Evolutionary conservation across 768 basidiomycete species (phyloP), one percentile per base, ranked within the genome.

Genomic region (Mycena maculata): DNA sequence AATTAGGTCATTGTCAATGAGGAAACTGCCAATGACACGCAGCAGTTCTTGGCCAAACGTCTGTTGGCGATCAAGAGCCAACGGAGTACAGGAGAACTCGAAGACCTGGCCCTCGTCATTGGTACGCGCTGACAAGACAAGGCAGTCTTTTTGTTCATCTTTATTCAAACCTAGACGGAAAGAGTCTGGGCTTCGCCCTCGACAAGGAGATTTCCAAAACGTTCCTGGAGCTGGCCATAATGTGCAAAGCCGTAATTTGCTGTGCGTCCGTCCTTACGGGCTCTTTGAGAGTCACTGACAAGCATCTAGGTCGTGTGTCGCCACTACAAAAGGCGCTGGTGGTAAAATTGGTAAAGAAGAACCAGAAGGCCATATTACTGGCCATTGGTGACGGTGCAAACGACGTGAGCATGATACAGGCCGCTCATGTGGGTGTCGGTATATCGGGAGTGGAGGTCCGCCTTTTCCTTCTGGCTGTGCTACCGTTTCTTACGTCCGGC

Each of bases 381-480:
- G 97, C 97, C 4, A 98, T 99, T 55, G 97, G 97, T 23, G 97
- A 99, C 70, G 97, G 97, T 54, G 97, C 97, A 2, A 99, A 98
- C 77, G 97, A 99, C 77, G 97, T 99, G 72, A 94, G 94, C 76
- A 99, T 99, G 97, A 99, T 99, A 65, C 97, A 99, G 76, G 97
- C 97, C 38, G 97, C 97, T 0, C 97, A 99, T 75, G 94, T 99
- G 49, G 97, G 97, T 31, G 92, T 99, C 60, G 97, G 97, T 73
- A 99, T 99, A 52, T 98, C 96, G 48, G 97, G 97, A 58, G 93
- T 98, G 25, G 97, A 99, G 86, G 95, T 94, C 71, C 27, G 76
- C 71, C 27, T 31, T 55, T 53, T 44, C 22, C 49, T 44, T 45
- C 23, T 25, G 22, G 11, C 15, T n/a, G 36, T 10, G 12, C 31